These are phyloP conservation scores for Lepidium campestre DNA, from an alignment of 441 rosid species.

Conservation along the genomic window DNA sequence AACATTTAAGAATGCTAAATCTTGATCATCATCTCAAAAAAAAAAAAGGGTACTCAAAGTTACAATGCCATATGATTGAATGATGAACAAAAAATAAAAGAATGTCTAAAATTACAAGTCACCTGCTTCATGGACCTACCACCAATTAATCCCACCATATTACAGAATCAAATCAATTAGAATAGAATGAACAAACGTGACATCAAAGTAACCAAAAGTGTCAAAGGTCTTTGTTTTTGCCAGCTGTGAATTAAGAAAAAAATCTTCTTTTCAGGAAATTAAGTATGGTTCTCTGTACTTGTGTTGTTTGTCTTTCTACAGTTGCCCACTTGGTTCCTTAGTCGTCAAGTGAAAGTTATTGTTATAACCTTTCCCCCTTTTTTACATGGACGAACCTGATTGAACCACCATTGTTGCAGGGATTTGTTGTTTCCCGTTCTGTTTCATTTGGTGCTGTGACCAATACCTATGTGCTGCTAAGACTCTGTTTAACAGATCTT, in stretches of 20 bases:
- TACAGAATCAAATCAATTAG: constrained; percentile 23
- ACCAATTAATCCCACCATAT: constrained; percentile 9
- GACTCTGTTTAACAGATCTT: constrained; percentile 62
- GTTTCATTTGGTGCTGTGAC: constrained; percentile 53
- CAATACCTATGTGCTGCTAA: constrained; percentile 57
- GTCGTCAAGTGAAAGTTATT: constrained; percentile 16
- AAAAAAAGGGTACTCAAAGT: neutral
- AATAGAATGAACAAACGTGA: constrained; percentile 3
- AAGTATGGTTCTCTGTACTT: neutral
- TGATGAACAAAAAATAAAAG: constrained; percentile 16
- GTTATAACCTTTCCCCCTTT: constrained; percentile 7
- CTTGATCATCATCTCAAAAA: neutral
- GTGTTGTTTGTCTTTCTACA: constrained; percentile 27
- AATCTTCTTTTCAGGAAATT: neutral
- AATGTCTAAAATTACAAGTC: constrained; percentile 11
- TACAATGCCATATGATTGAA: neutral
- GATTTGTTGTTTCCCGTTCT: constrained; percentile 36
- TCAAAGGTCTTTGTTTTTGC: neutral
- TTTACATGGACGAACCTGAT: constrained; percentile 22
- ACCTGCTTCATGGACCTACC: neutral
- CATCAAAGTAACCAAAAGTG: constrained; percentile 15
- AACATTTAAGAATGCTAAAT: too few relatives aligned
- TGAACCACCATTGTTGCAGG: constrained; percentile 9
- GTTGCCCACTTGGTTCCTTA: constrained; percentile 19
- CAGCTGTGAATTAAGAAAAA: neutral